Conservation (phyloP, 1,284 basidiomycete genomes). For the Calocybe gambosa region DNA sequence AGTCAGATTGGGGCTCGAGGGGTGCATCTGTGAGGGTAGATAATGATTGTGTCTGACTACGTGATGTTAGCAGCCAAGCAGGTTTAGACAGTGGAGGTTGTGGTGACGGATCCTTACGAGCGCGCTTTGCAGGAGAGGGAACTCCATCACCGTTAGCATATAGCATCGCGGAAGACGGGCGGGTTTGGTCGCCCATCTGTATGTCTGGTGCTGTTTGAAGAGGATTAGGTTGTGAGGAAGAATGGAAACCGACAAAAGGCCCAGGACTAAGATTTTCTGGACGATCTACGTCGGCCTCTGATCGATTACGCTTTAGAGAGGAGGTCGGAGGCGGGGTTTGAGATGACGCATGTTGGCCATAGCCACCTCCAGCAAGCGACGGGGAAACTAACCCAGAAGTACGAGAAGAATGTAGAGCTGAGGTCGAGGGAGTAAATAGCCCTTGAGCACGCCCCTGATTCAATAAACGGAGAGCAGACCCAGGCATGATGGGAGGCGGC, state of each 20-base stretch:
- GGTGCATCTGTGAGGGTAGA: constrained; percentile 16
- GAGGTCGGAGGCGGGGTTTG: constrained; percentile 52
- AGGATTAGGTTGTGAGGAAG: constrained; percentile 18
- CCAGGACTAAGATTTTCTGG: constrained; percentile 16
- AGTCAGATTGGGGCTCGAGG: constrained; percentile 17
- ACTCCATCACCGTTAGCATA: constrained; percentile 45
- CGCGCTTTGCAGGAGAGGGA: constrained; percentile 60
- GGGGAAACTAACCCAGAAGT: constrained; percentile 34
- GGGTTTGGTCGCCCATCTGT: constrained; percentile 38
- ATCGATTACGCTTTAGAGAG: constrained; percentile 41
- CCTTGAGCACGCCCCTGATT: constrained; percentile 83
- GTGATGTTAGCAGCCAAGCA: constrained; percentile 25
- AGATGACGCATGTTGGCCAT: constrained; percentile 43
- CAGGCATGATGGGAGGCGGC: constrained; percentile 74
- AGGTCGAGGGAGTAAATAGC: constrained; percentile 75
- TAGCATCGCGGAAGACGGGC: constrained; percentile 43
- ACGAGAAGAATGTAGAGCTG: constrained; percentile 31
- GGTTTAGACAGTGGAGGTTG: constrained; percentile 21
- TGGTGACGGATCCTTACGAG: constrained; percentile 47
- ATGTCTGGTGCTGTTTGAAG: constrained; percentile 36
- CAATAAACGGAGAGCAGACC: constrained; percentile 70
- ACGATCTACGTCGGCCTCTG: constrained; percentile 39
- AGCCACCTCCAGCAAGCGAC: constrained; percentile 25
- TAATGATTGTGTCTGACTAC: constrained; percentile 20
- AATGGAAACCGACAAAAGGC: constrained; percentile 24